Base-by-base conservation (phyloP, 805 yeast genomes). In the Candida sakaeoensis region DNA sequence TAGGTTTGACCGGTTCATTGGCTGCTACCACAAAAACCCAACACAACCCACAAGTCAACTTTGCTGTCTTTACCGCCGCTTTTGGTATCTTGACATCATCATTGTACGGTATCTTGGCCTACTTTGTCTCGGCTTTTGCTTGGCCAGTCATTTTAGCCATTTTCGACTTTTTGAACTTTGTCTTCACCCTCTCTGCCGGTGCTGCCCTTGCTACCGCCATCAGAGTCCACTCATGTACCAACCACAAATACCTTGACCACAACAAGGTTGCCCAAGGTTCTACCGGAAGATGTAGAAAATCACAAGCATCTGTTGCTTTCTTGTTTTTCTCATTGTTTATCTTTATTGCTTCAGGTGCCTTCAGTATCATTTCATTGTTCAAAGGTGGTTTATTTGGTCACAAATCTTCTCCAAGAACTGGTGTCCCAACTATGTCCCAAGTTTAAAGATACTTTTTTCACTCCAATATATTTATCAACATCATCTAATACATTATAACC, bases 151-250 rank as follows among this genome's bases (percentile, higher is more conserved):
- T 90, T 52, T 64, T 87, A 59, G 79, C 83, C 44, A 53, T 70
- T 41, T 70, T 87, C 58, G 99, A 93, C 74, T 82, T 88, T 70
- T 72, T 93, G 67, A 89, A 89, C 77, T 68, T 80, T 53, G 85
- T 90, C 53, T 93, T 93, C 81, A 81, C 96, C 42, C 87, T 93
- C 64, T 80, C 98, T 36, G 98, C 87, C 50, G 98, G 90, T 55
- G 80, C 95, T 43, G 96, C 96, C 39, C 72, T 93, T 59, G 98
- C 98, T 39, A 95, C 87, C 45, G 95, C 81, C 55, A 80, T 85
- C 59, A 80, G 90, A 66, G 75, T 74, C 49, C 96, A 89, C 75
- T 83, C 95, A 29, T 91, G 99, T 75, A 44, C 71, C 52, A 84
- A 88, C 79, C 50, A 70, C 46, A 43, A 30, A 41, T 89, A 86